A percentile compares a stretch with the other conserved stretches of the same genome.
phyloP scores from a whole-genome alignment of 2,329 filamentous ascomycete genomes.

The Blastomyces parvus region DNA sequence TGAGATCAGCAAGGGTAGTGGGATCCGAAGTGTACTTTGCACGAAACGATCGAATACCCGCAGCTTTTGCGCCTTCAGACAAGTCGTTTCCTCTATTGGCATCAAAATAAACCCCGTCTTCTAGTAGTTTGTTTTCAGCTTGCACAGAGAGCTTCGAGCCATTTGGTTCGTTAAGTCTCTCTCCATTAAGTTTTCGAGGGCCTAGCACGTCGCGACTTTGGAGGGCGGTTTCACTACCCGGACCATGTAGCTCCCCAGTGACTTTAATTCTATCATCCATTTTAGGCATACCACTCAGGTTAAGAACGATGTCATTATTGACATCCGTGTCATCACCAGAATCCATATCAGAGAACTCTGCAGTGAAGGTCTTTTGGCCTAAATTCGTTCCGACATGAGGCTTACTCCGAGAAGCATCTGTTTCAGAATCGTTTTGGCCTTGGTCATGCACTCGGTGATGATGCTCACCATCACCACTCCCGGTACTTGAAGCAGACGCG shows the following conservation, averaged over 20 bases:
- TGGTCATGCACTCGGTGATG: conserved; percentile 13
- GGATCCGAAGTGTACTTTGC: conserved; percentile 29
- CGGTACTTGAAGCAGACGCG: conserved; percentile 23
- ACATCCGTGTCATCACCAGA: conserved; percentile 26
- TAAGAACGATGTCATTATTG: conserved; percentile 36
- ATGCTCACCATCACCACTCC: conserved; percentile 14
- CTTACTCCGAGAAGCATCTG: not conserved
- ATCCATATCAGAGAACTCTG: conserved; percentile 23
- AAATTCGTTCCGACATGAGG: not conserved
- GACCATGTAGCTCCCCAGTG: not conserved
- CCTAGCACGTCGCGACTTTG: not conserved
- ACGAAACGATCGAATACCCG: conserved; percentile 26
- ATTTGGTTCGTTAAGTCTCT: not conserved
- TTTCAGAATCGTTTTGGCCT: not conserved
- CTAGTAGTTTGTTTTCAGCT: not conserved
- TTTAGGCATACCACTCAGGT: conserved; percentile 21
- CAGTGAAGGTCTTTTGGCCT: conserved; percentile 14
- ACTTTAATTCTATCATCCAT: not conserved
- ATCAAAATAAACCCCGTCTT: not conserved
- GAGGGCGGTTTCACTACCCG: not conserved
- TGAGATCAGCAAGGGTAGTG: conserved; percentile 30
- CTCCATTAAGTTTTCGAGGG: not conserved
- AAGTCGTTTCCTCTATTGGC: not conserved
- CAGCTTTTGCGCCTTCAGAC: conserved; percentile 24
- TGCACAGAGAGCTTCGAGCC: not conserved